Evolutionary conservation across 306 rosid genomes (phyloP).

Genomic region (Oxytropis ochrocephala): DNA sequence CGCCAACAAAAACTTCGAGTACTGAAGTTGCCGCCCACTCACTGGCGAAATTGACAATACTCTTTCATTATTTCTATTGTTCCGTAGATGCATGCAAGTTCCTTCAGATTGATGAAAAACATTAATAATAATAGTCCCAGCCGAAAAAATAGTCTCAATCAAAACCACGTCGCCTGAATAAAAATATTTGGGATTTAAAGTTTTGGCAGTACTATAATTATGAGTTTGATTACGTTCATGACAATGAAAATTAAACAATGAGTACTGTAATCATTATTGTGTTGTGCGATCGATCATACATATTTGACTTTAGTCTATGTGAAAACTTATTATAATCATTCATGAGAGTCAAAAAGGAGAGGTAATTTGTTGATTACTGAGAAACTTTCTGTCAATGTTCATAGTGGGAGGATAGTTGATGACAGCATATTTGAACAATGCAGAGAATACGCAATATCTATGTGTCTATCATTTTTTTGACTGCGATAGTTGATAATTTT

Average conservation of each 20-base stretch:
- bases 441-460: not conserved
- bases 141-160: too few species aligned
- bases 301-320: constrained; percentile 1
- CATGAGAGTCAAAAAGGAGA: constrained; percentile 18
- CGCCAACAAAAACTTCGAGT: too few species aligned
- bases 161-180: too few species aligned
- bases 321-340: not conserved
- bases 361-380: constrained; percentile 2
- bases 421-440: not conserved
- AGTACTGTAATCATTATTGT: constrained; percentile 13
- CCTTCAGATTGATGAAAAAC: too few species aligned
- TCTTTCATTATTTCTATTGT: too few species aligned
- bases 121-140: too few species aligned
- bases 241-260: constrained; percentile 1
- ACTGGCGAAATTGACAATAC: too few species aligned
- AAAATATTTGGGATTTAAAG: not conserved
- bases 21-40: too few species aligned
- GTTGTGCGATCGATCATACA: not conserved
- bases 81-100: too few species aligned
- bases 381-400: not conserved
- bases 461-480: too few species aligned
- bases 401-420: too few species aligned
- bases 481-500: too few species aligned
- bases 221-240: constrained; percentile 13
- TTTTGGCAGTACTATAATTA: not conserved